Conservation (phyloP, 345 rosid genomes). For the Populus ilicifolia region DNA sequence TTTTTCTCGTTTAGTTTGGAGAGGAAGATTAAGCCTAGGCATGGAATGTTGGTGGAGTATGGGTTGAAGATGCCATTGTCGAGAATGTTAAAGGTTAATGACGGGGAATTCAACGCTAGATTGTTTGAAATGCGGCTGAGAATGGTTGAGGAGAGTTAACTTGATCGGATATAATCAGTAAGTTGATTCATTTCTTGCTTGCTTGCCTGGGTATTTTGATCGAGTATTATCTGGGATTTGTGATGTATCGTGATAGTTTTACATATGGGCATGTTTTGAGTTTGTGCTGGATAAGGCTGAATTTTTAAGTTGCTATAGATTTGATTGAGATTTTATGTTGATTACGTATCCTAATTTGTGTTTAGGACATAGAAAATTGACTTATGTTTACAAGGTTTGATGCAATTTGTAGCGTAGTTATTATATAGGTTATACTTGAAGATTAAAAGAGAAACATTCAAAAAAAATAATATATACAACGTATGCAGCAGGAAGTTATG, state of each 20-base stretch:
- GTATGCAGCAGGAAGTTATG: neutral
- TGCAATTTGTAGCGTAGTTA: neutral
- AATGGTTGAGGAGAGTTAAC: conserved; percentile 25
- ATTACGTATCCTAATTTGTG: neutral
- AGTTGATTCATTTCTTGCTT: neutral
- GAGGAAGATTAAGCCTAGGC: conserved; percentile 76
- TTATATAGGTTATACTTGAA: neutral
- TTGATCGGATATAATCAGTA: neutral
- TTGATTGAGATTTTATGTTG: neutral
- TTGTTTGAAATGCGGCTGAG: conserved; percentile 56
- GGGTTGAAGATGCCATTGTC: conserved; percentile 56
- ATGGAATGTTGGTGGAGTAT: conserved; percentile 52
- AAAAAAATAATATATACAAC: neutral
- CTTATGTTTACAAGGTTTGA: neutral
- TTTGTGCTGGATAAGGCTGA: neutral
- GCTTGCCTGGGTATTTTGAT: neutral
- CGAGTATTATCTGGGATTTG: neutral
- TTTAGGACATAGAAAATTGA: neutral
- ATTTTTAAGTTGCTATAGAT: neutral
- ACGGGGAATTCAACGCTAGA: conserved; percentile 60
- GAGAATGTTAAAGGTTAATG: conserved; percentile 74
- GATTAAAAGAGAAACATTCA: neutral
- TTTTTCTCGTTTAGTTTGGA: conserved; percentile 85
- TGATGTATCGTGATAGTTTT: neutral
- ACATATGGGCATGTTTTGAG: neutral